These are phyloP conservation scores for Thermochaetoides dissita DNA, from an alignment of 2,329 filamentous ascomycete species.

Conservation along the genomic window DNA sequence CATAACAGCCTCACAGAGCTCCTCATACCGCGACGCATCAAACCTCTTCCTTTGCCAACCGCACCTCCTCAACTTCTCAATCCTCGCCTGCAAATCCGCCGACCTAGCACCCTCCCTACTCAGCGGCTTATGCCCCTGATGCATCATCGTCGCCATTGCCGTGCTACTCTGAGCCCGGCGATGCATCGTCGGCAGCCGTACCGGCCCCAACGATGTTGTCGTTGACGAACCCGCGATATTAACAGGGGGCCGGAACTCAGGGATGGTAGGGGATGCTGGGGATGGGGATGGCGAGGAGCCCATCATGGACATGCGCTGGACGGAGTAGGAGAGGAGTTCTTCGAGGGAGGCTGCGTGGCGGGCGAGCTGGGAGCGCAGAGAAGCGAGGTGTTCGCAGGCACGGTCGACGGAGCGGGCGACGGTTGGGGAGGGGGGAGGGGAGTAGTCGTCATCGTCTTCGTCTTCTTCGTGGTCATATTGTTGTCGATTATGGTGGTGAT, in stretches of 20 bases:
- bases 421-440: constrained; percentile 19
- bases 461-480: neutral
- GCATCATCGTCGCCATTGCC: too few species aligned
- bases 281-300: constrained; percentile 4
- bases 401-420: constrained; percentile 32
- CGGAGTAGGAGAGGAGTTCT: constrained; percentile 19
- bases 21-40: constrained; percentile 37
- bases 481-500: constrained; percentile 1
- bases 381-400: constrained; percentile 33
- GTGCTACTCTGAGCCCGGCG: too few species aligned
- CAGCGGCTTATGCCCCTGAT: too few species aligned
- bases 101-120: too few species aligned
- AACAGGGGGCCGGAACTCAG: too few species aligned
- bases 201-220: constrained; percentile 1
- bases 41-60: constrained; percentile 45
- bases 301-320: too few species aligned
- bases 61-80: constrained; percentile 37
- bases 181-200: too few species aligned
- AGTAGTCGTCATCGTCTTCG: constrained; percentile 9
- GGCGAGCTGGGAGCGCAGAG: constrained; percentile 34
- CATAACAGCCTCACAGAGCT: constrained; percentile 35
- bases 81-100: constrained; percentile 26
- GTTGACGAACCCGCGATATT: neutral
- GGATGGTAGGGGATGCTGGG: constrained; percentile 3
- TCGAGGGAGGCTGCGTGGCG: constrained; percentile 35